A percentile compares a stretch with the other conserved stretches of the same genome.
Evolutionary conservation across 805 yeast species (phyloP).

Genomic region (Saccharomycopsis fibuligera): DNA sequence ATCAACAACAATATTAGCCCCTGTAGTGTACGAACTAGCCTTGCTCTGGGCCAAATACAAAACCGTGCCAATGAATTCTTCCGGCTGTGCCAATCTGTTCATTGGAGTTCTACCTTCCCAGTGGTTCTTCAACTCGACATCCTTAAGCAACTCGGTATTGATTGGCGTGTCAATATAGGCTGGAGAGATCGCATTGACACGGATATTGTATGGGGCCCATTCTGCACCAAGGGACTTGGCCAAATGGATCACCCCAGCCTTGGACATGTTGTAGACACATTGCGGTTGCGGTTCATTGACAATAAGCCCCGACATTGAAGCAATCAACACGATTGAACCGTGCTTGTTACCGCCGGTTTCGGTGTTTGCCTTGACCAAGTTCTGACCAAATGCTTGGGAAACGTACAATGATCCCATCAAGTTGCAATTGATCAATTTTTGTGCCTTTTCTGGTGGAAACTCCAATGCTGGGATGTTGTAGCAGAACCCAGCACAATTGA

Average conservation of each 20-base stretch:
- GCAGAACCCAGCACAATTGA: conserved; percentile 82
- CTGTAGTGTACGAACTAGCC: conserved; percentile 77
- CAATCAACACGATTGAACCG: conserved; percentile 62
- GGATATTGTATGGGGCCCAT: conserved; percentile 71
- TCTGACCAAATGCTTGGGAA: conserved; percentile 66
- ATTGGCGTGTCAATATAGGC: conserved; percentile 78
- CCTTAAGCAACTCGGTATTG: conserved; percentile 60
- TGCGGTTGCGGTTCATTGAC: conserved; percentile 79
- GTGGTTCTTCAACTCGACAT: conserved; percentile 53
- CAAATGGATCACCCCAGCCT: conserved; percentile 81
- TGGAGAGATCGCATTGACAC: conserved; percentile 74
- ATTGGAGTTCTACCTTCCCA: conserved; percentile 72
- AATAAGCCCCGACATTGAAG: conserved; percentile 75
- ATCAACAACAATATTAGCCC: conserved; percentile 75
- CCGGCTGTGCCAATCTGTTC: conserved; percentile 81
- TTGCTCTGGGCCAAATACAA: conserved; percentile 64
- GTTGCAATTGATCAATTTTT: conserved; percentile 62
- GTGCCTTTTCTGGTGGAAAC: conserved; percentile 67
- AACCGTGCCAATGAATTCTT: conserved; percentile 73
- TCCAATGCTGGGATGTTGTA: conserved; percentile 75
- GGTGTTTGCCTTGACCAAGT: conserved; percentile 43
- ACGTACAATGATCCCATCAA: conserved; percentile 70
- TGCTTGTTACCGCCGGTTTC: conserved; percentile 29
- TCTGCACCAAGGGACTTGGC: conserved; percentile 71
- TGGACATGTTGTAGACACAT: conserved; percentile 76